Evolutionary conservation across 192 early-diverging fungal species (phyloP), one percentile per base, ranked within the genome.

Genomic region (Thamnidium elegans): DNA sequence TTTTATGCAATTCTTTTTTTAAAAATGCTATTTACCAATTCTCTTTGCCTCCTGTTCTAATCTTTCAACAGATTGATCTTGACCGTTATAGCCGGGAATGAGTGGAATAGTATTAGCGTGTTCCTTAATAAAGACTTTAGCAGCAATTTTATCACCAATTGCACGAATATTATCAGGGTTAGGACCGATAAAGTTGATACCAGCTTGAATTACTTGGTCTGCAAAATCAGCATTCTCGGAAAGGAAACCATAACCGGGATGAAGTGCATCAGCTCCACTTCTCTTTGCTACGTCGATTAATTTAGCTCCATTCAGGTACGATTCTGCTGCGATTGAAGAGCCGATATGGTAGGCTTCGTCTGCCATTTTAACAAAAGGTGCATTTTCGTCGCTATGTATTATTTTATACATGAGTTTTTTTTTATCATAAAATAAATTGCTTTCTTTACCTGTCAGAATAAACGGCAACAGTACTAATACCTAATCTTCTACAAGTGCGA

Each of bases 41-140:
- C 36, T 53, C 17, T 75, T 68, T 3, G 83, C 84, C 42, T 83
- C 79, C 10, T 62, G 53, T n/a, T 75, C 76, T 55, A 87, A 70
- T 42, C 58, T 64, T 10, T 79, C 81, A 8, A 83, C 42, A 23
- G 54, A 70, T 61, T 87, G 86, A 63, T 86, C 78, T 4, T 65
- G 70, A 55, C 84, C 87, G 62, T 89, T 83, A 68, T 87, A 89
- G 26, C 87, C 86, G 4, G 87, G 87, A 42, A 89, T 81, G 15
- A 85, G 59, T 2, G 86, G 83, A 8, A 89, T 83, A 1, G 77
- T 71, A 11, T 79, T 71, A 14, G 78, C 78, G 60, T 85, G 66
- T 42, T 75, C 72, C n/a, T 75, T 62, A 17, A 86, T 67, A n/a
- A 84, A 71, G 46, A 81, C 73, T 65, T 86, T 86, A 53, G 84